Base-by-base conservation (phyloP, 768 basidiomycete species). In the Lactifluus pinguis region DNA sequence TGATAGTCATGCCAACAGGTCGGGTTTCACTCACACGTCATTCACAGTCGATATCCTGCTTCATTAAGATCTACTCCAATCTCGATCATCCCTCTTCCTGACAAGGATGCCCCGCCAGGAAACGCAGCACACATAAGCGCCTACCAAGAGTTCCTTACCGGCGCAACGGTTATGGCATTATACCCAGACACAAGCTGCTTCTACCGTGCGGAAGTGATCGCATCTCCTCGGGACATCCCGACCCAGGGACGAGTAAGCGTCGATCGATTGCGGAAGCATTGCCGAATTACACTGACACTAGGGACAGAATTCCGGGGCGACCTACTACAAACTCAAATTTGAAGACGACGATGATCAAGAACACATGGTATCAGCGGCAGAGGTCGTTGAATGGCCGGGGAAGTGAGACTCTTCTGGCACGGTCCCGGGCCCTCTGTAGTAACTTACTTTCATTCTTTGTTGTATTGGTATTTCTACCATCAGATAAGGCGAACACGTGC, bases 111-210 rank as follows among this genome's bases (percentile, higher is more conserved):
- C 1, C 73, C 75, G 10, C 70, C 76, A 32, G 80, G 79, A 49
- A 84, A 73, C 68, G 78, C 87, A 0, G 77, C 85, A 17, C 87
- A 90, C 72, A 75, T 83, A 44, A 82, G 77, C 66, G 77, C 82
- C 4, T 89, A 90, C 69, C 87, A 83, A 49, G 84, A 85, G 64
- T 93, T 90, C 69, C 74, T 80, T 25, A 73, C 80, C 0, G 84
- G 89, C 4, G 83, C 86, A 21, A 87, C 79, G 0, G 91, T 93
- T 10, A 82, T 93, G 80, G 91, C 89, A 1, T 75, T 92, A n/a
- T 93, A 92, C 72, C 91, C 91, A 0, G 91, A 93, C 68, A 93
- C 91, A 0, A 92, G 89, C 66, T 91, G 88, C 70, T 93, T 93
- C 76, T 93, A 93, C 68, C 86, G 87, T 30, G 91, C 91, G 7